Evolutionary conservation across 2,329 filamentous ascomycete genomes (phyloP), one percentile per base, ranked within the genome.

Genomic region (Helicocarpus griseus): DNA sequence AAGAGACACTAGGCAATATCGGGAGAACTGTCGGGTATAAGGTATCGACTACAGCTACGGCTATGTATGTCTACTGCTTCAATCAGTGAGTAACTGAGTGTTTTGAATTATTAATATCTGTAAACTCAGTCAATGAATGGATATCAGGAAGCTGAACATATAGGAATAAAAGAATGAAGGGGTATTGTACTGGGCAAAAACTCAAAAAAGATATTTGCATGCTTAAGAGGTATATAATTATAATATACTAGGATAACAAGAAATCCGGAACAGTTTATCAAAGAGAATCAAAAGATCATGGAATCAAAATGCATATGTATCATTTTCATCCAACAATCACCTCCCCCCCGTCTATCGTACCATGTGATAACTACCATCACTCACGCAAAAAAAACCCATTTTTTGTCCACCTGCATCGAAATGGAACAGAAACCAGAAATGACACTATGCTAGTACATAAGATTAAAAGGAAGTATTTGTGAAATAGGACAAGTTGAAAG

Each of bases 241-340:
- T n/a, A 8, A 43, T 43, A 43, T 26, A n/a, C 17, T 8, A 6
- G 36, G 41, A 46, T 49, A 53, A 11, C 35, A 31, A 49, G 9
- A 52, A n/a, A 26, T 26, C 40, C 49, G 49, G 26, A 51, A 48
- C 13, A 9, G 11, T n/a, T n/a, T n/a, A n/a, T n/a, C 24, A 43
- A 48, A 53, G 51, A 17, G 51, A 22, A 22, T 49, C 31, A 28
- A 40, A 26, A 51, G 49, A 49, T 28, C 31, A 47, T n/a, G n/a
- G 19, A 40, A 29, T 46, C 36, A 41, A 52, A 29, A 17, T 26
- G 22, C 14, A 49, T 38, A 28, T 31, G 36, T 44, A 26, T 31
- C 38, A 33, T 53, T n/a, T 26, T 43, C 40, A 43, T 41, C 11
- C 38, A 40, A 24, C 24, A 14, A 14, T 41, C 26, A 5, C 9